Conservation (phyloP, 2,329 filamentous ascomycete species). For the Dactylella cylindrospora region DNA sequence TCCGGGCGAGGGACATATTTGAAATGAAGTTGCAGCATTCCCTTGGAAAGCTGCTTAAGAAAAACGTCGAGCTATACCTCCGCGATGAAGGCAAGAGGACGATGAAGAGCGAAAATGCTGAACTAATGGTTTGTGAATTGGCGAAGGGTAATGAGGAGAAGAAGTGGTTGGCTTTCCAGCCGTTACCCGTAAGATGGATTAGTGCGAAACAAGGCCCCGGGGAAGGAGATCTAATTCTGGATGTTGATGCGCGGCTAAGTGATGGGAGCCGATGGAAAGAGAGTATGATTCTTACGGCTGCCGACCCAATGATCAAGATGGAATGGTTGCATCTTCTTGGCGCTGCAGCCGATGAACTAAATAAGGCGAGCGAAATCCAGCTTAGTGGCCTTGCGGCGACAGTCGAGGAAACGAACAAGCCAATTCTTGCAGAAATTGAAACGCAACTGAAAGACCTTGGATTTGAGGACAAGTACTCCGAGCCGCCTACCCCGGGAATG, state of each 20-base stretch:
- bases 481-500: slow-evolving; percentile 39
- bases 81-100: slow-evolving; percentile 67
- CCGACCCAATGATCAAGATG: slow-evolving; percentile 41
- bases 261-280: slow-evolving; percentile 30
- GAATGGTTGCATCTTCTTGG: slow-evolving; percentile 42
- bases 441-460: slow-evolving; percentile 33
- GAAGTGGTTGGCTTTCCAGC: slow-evolving; percentile 84
- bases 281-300: slow-evolving; percentile 25
- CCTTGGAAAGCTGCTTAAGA: slow-evolving; percentile 84
- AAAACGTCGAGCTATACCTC: slow-evolving; percentile 81
- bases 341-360: slow-evolving; percentile 34
- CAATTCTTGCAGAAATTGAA: slow-evolving; percentile 38
- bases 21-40: slow-evolving; percentile 82
- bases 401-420: slow-evolving; percentile 5
- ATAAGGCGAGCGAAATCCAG: slow-evolving; percentile 37
- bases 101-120: slow-evolving; percentile 69
- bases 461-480: slow-evolving; percentile 35
- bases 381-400: slow-evolving; percentile 2
- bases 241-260: slow-evolving; percentile 34
- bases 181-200: slow-evolving; percentile 69
- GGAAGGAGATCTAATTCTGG: slow-evolving; percentile 22
- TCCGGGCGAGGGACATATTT: slow-evolving; percentile 87
- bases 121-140: slow-evolving; percentile 91
- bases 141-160: slow-evolving; percentile 65
- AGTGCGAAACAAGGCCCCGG: slow-evolving; percentile 71